phyloP scores from a whole-genome alignment of 1,284 basidiomycete species.

The Microbotryum intermedium region DNA sequence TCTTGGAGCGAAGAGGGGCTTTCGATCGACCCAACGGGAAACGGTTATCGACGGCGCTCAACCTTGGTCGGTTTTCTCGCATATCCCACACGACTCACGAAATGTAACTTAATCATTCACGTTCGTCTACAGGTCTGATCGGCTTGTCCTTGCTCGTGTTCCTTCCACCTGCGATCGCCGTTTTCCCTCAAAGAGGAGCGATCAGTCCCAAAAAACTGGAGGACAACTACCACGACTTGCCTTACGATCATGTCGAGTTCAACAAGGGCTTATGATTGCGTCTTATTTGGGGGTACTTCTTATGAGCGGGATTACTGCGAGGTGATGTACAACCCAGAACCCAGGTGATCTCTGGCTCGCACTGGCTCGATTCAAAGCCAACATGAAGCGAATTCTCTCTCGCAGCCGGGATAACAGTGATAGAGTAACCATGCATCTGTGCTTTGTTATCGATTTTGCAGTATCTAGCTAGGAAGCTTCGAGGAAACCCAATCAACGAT shows the following conservation, averaged over 20 bases:
- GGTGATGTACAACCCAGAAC: no score
- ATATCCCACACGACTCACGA: neutral
- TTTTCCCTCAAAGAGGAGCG: conserved; percentile 46
- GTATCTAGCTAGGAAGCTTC: no score
- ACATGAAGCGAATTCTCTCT: no score
- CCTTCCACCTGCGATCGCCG: conserved; percentile 49
- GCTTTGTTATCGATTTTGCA: no score
- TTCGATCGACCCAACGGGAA: conserved; percentile 42
- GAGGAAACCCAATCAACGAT: no score
- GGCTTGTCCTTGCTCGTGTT: conserved; percentile 46
- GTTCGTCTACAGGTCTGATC: conserved; percentile 35
- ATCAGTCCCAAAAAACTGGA: conserved; percentile 42
- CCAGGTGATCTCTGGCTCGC: no score
- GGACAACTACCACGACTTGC: conserved; percentile 38
- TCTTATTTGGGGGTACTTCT: no score
- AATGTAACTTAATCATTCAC: neutral
- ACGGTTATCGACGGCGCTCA: conserved; percentile 35
- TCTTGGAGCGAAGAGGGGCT: conserved; percentile 40
- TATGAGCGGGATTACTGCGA: no score
- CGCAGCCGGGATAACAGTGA: no score
- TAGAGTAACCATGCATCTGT: no score
- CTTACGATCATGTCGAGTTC: conserved; percentile 43
- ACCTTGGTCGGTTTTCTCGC: conserved; percentile 35
- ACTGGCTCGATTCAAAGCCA: no score
- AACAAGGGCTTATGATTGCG: conserved; percentile 44